Evolutionary conservation across 176 grass and related monocot genomes (phyloP).

Genomic region (Aegilops sharonensis): DNA sequence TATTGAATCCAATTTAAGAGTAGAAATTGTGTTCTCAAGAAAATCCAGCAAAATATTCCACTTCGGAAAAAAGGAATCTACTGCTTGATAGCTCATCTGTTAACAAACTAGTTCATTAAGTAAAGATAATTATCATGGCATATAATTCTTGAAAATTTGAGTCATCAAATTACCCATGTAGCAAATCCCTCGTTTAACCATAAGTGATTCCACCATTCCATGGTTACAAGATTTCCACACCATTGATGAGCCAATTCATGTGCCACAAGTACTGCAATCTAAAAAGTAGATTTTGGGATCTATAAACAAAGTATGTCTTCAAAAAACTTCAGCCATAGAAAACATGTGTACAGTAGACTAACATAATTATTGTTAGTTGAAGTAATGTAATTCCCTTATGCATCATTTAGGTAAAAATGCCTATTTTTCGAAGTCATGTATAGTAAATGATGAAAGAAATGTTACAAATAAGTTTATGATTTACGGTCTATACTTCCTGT

Average conservation of each 20-base stretch:
- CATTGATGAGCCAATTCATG: conserved; percentile 84
- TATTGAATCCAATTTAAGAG: conserved; percentile 61
- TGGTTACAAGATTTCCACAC: conserved; percentile 79
- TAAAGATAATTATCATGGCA: not conserved
- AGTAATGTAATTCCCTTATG: not conserved
- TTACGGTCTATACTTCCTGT: conserved; percentile 23
- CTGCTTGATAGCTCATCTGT: conserved; percentile 55
- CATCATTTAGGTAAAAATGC: not conserved
- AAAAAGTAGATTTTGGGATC: conserved; percentile 10
- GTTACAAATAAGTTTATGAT: not conserved
- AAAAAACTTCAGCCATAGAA: not conserved
- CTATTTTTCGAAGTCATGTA: not conserved
- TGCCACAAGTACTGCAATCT: conserved; percentile 55
- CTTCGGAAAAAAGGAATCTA: conserved; percentile 57
- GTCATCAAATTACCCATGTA: no score
- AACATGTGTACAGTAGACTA: not conserved
- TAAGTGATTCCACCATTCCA: conserved; percentile 84
- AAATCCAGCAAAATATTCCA: conserved; percentile 67
- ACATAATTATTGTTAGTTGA: not conserved
- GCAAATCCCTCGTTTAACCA: conserved; percentile 77
- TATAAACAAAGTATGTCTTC: conserved; percentile 2
- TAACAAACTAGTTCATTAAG: conserved; percentile 1
- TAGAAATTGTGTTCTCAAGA: conserved; percentile 36
- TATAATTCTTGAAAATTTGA: not conserved
- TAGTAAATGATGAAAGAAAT: not conserved